phyloP scores from a whole-genome alignment of 768 basidiomycete genomes.

The Boletus rubroflammeus region DNA sequence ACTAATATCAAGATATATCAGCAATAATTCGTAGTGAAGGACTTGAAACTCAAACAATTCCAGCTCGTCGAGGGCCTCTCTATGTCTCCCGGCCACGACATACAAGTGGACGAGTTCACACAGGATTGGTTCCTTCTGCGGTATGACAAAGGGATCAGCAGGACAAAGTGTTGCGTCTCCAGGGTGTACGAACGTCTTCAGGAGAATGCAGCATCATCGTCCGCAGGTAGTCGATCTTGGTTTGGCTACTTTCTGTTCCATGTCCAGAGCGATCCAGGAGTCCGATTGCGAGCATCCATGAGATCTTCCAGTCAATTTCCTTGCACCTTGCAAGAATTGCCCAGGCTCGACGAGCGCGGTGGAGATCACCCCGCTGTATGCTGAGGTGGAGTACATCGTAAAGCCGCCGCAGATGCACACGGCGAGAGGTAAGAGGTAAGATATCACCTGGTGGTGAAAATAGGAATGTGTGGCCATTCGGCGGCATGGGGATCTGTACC shows the following conservation, averaged over 20 bases:
- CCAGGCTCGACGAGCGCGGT: conserved; percentile 68
- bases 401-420: conserved; percentile 69
- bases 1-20: conserved; percentile 36
- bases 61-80: conserved; percentile 78
- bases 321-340: conserved; percentile 70
- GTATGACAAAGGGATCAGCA: conserved; percentile 10
- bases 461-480: conserved; percentile 46
- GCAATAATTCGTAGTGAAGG: not conserved
- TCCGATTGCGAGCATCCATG: conserved; percentile 68
- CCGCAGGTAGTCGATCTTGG: conserved; percentile 57
- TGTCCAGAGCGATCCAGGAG: conserved; percentile 42
- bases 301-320: conserved; percentile 68
- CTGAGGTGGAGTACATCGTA: conserved; percentile 71
- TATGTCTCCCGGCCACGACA: conserved; percentile 52
- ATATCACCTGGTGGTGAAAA: conserved; percentile 58
- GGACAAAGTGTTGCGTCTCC: not conserved
- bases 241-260: conserved; percentile 28
- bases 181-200: conserved; percentile 50
- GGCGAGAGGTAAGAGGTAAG: conserved; percentile 51
- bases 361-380: conserved; percentile 62
- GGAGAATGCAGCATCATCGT: conserved; percentile 68
- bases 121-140: conserved; percentile 69
- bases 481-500: conserved; percentile 11
- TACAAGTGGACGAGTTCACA: conserved; percentile 71
- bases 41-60: conserved; percentile 58